Evolutionary conservation across 1,139 yeast species (phyloP).

Genomic region (Blastobotrys indianensis): DNA sequence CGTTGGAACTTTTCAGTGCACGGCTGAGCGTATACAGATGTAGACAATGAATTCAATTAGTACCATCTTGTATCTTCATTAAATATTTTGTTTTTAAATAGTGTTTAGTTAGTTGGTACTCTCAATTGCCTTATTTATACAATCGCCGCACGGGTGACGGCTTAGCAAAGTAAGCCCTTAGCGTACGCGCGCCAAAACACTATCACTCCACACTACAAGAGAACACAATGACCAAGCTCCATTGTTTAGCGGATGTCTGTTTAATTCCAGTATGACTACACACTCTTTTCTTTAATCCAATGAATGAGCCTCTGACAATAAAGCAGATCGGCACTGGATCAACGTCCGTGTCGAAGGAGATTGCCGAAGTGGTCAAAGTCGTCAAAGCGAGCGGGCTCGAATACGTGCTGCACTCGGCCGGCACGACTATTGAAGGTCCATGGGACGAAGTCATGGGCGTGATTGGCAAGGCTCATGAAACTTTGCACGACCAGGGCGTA

Average conservation of each 20-base stretch:
- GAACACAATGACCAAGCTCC: conserved; percentile 43
- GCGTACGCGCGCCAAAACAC: background rate
- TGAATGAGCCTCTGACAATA: conserved; percentile 8
- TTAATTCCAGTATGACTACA: conserved; percentile 55
- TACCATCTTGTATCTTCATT: too few relatives aligned
- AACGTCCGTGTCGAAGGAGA: conserved; percentile 75
- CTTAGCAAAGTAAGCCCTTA: too few relatives aligned
- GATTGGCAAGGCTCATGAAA: conserved; percentile 74
- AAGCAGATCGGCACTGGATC: conserved; percentile 64
- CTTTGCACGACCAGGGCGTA: conserved; percentile 62
- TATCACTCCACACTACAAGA: background rate
- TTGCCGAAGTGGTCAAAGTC: conserved; percentile 59
- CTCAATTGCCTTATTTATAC: too few relatives aligned
- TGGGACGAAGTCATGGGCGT: conserved; percentile 80
- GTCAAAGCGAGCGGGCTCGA: conserved; percentile 57
- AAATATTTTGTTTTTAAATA: too few relatives aligned
- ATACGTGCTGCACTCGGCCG: conserved; percentile 78
- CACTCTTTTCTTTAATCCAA: background rate
- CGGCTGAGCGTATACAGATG: too few relatives aligned
- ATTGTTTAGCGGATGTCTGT: conserved; percentile 77
- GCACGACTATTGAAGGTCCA: conserved; percentile 88
- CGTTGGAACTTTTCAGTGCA: too few relatives aligned
- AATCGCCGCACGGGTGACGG: too few relatives aligned
- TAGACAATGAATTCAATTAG: too few relatives aligned
- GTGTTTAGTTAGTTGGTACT: too few relatives aligned